Conservation (phyloP, 306 rosid genomes). For the Sicyos edulis region DNA sequence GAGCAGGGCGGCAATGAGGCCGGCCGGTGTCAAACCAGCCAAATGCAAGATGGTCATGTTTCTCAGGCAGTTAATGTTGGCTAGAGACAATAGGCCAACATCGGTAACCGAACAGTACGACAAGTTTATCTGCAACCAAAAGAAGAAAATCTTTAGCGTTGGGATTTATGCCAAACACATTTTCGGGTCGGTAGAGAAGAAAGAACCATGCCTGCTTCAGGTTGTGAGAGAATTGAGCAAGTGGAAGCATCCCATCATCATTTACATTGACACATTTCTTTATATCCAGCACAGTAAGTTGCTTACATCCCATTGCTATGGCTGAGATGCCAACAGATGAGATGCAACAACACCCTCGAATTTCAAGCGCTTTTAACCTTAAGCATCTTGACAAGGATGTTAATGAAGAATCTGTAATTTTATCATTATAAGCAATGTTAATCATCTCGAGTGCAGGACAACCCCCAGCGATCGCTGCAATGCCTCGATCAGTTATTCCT, state of each 20-base stretch:
- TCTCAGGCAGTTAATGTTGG: slow-evolving; percentile 44
- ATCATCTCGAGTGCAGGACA: slow-evolving; percentile 55
- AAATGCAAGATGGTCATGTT: slow-evolving; percentile 50
- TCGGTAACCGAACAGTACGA: slow-evolving; percentile 64
- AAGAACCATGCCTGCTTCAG: slow-evolving; percentile 38
- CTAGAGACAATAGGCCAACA: slow-evolving; percentile 52
- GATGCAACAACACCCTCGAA: slow-evolving; percentile 48
- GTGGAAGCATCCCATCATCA: slow-evolving; percentile 50
- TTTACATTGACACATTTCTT: slow-evolving; percentile 48
- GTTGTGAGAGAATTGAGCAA: slow-evolving; percentile 45
- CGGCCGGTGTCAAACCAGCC: slow-evolving; percentile 51
- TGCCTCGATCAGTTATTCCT: slow-evolving; percentile 51
- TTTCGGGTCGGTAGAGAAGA: background rate
- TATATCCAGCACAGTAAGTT: slow-evolving; percentile 47
- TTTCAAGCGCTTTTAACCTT: slow-evolving; percentile 44
- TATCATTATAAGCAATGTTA: slow-evolving; percentile 51
- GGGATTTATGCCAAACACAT: background rate
- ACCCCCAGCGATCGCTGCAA: slow-evolving; percentile 45
- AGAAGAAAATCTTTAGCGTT: background rate
- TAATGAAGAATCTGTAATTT: slow-evolving; percentile 49
- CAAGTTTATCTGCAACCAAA: slow-evolving; percentile 54
- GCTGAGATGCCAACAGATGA: slow-evolving; percentile 50
- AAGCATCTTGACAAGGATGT: slow-evolving; percentile 47
- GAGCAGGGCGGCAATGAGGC: slow-evolving; percentile 49
- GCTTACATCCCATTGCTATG: slow-evolving; percentile 45